Percentiles rank a stretch among this genome's conserved stretches.
phyloP scores from a whole-genome alignment of 2,329 filamentous ascomycete genomes.

The Microdochium trichocladiopsis region DNA sequence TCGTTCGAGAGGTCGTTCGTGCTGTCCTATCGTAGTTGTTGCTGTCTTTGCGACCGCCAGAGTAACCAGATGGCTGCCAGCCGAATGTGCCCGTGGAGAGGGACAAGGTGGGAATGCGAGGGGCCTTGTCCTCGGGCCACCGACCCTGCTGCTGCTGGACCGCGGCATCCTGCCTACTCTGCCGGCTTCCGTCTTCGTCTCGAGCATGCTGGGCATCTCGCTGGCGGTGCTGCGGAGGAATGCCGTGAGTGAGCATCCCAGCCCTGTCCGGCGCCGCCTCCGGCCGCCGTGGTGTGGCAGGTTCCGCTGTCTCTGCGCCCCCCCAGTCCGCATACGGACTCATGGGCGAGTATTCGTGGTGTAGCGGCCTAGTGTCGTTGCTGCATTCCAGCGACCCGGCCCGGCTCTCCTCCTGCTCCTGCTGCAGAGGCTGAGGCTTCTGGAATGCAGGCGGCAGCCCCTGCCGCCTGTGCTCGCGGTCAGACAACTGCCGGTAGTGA shows the following conservation, averaged over 20 bases:
- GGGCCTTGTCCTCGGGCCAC: not conserved
- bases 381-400: not conserved
- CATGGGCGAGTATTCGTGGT: not conserved
- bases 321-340: not conserved
- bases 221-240: not conserved
- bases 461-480: not conserved
- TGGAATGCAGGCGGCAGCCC: not conserved
- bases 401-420: not conserved
- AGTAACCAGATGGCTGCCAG: not conserved
- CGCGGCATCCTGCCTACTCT: no score
- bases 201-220: not conserved
- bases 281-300: not conserved
- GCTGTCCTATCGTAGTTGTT: no score
- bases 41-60: no score
- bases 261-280: not conserved
- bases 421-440: not conserved
- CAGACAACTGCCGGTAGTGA: not conserved
- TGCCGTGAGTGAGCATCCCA: not conserved
- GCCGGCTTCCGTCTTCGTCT: not conserved
- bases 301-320: not conserved
- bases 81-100: not conserved
- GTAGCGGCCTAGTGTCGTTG: not conserved
- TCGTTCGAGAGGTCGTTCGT: no score
- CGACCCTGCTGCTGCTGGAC: no score
- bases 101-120: not conserved